Evolutionary conservation across 495 filamentous ascomycete genomes (phyloP), one percentile per base, ranked within the genome.

Genomic region (Thozetella sp.): DNA sequence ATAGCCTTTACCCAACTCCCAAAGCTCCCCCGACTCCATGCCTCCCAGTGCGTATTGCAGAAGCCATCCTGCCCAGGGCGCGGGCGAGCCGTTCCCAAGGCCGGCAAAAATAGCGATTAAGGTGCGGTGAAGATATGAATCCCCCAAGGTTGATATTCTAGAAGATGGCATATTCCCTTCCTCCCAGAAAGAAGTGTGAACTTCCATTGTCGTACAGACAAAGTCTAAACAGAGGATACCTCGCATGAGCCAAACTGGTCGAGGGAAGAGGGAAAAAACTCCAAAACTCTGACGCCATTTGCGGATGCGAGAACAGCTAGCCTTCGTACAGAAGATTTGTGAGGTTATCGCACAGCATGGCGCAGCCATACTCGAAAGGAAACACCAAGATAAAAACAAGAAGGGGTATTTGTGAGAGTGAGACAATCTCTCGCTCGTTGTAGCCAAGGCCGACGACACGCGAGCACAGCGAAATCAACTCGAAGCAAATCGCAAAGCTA

Each of bases 341-440:
- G 30, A 58, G 64, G 69, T 65, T 72, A 70, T 70, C 64, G 65
- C 67, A 70, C 64, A 66, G 60, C 59, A 66, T 70, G 67, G 70
- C 70, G 59, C 67, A 64, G 65, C 70, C 67, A 70, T 60, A 61
- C 45, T 57, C 63, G 57, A 50, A 56, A 58, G 51, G 59, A 61
- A 58, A 48, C 63, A 62, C 64, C 58, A 53, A 62, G 63, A 54
- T 62, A 55, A 67, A 64, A 68, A 70, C 55, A 68, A 64, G 59
- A 72, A 64, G 55, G 53, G 34, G 43, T 48, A 48, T 48, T n/a
- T 48, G 43, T 48, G 20, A 48, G 20, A n/a, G 10, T 48, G 43
- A 48, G 20, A 48, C 43, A 48, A 48, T 48, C 43, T 48, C n/a
- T 10, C 43, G 9, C 43, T 37, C 30, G 30, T 9, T n/a, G n/a